Conservation (phyloP, 2,329 filamentous ascomycete species). For the Thyridium curvatum region DNA sequence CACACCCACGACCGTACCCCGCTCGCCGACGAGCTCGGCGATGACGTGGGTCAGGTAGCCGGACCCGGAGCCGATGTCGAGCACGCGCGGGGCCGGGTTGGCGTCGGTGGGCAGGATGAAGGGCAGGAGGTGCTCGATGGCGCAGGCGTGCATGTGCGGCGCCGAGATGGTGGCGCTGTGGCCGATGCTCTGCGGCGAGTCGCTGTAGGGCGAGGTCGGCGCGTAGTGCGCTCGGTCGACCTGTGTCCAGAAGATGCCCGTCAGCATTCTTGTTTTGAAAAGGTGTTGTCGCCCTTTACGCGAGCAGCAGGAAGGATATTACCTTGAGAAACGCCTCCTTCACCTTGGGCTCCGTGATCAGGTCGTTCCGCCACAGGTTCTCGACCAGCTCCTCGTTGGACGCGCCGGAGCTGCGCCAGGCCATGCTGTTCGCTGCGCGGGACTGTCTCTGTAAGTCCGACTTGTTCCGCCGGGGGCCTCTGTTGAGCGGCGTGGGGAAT, state of each 20-base stretch:
- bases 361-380: slow-evolving; percentile 64
- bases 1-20: slow-evolving; percentile 57
- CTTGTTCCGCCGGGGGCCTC: neutral
- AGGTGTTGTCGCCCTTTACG: too few relatives aligned
- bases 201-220: slow-evolving; percentile 61
- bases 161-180: slow-evolving; percentile 51
- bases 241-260: too few relatives aligned
- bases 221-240: slow-evolving; percentile 87
- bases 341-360: slow-evolving; percentile 68
- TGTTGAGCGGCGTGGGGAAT: slow-evolving; percentile 2
- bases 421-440: slow-evolving; percentile 51
- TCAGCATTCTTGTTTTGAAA: too few relatives aligned
- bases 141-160: slow-evolving; percentile 55
- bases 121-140: slow-evolving; percentile 41
- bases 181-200: slow-evolving; percentile 50
- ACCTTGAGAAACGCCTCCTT: slow-evolving; percentile 76
- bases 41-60: slow-evolving; percentile 86
- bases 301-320: too few relatives aligned
- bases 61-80: slow-evolving; percentile 71
- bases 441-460: neutral
- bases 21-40: slow-evolving; percentile 63
- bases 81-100: slow-evolving; percentile 42
- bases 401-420: slow-evolving; percentile 77
- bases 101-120: slow-evolving; percentile 29
- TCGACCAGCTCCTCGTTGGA: slow-evolving; percentile 71